Evolutionary conservation across 495 filamentous ascomycete species (phyloP), one percentile per base, ranked within the genome.

Genomic region (Penicillium goetzii): DNA sequence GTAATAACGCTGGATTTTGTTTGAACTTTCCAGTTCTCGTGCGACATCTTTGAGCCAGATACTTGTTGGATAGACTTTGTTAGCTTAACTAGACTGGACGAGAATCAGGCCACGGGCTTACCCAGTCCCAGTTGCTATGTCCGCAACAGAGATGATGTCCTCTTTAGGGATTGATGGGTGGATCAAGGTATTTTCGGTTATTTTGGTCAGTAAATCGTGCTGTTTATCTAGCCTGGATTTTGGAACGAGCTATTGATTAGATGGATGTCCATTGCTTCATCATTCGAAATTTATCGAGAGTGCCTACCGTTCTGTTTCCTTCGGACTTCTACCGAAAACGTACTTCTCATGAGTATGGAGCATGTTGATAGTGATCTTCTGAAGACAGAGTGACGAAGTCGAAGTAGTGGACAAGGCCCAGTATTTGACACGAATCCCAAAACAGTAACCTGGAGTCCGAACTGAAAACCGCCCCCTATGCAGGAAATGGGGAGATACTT

Each of bases 11-110:
- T 51, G 25, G 25, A n/a, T 6, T 47, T 12, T 1, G 12, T 25
- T 10, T 17, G 47, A 28, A n/a, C 2, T 28, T 11, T 30, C 47
- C 25, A 51, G n/a, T n/a, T 51, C 47, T 11, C 15, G 47, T 11
- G 47, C 23, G 25, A 51, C 47, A 51, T 51, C 47, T 12, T 51
- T 51, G 4, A 51, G 47, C 47, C 47, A 51, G 47, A 51, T 51
- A 12, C 47, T 51, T 17, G 5, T 28, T 15, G 6, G 1, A 28
- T 15, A 28, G 19, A 28, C 21, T 26, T 8, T 17, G 1, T 11
- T 14, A 9, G n/a, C 19, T 15, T 7, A 17, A 28, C 2, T 11
- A 14, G 11, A 38, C 4, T 10, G 7, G 19, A 6, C 1, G 4
- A 50, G 23, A 8, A 28, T 7, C 1, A 5, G 25, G 25, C 14